phyloP scores from a whole-genome alignment of 768 basidiomycete genomes.

The Leccinum aurantiacum region DNA sequence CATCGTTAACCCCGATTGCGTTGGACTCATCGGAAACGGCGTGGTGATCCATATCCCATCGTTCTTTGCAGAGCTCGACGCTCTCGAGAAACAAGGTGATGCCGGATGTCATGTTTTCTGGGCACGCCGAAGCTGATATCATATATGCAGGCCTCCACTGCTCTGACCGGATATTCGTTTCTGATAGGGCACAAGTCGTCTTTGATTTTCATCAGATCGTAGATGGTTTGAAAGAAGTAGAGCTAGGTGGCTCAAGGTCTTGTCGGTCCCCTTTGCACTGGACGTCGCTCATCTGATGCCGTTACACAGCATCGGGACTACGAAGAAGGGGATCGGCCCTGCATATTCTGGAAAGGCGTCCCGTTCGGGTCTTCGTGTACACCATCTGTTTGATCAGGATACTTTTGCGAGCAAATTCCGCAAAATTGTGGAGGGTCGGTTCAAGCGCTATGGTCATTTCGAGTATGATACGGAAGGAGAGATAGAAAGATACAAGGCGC shows the following conservation, averaged over 20 bases:
- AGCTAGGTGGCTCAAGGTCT: constrained; percentile 86
- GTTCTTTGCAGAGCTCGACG: constrained; percentile 91
- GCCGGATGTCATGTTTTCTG: background rate
- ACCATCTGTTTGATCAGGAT: constrained; percentile 89
- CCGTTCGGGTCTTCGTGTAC: constrained; percentile 91
- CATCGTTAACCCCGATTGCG: constrained; percentile 52
- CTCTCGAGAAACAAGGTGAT: constrained; percentile 78
- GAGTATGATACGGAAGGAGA: constrained; percentile 99
- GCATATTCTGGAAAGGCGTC: constrained; percentile 98
- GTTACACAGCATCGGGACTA: constrained; percentile 83
- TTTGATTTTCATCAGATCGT: constrained; percentile 99
- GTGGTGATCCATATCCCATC: constrained; percentile 97
- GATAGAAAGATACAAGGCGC: constrained; percentile 87
- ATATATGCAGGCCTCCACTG: constrained; percentile 72
- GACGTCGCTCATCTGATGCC: background rate
- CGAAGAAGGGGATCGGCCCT: constrained; percentile 97
- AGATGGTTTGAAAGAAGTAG: constrained; percentile 96
- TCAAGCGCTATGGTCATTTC: constrained; percentile 97
- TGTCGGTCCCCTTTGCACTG: constrained; percentile 4
- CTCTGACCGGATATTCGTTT: constrained; percentile 82
- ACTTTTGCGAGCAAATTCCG: constrained; percentile 91
- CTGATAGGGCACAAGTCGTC: constrained; percentile 95
- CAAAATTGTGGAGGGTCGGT: constrained; percentile 92
- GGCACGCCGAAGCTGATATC: constrained; percentile 3
- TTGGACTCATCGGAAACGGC: constrained; percentile 87